These are phyloP conservation scores for Debaryomycetaceae sp. DNA, from an alignment of 1,139 yeast genomes.

Conservation along the genomic window DNA sequence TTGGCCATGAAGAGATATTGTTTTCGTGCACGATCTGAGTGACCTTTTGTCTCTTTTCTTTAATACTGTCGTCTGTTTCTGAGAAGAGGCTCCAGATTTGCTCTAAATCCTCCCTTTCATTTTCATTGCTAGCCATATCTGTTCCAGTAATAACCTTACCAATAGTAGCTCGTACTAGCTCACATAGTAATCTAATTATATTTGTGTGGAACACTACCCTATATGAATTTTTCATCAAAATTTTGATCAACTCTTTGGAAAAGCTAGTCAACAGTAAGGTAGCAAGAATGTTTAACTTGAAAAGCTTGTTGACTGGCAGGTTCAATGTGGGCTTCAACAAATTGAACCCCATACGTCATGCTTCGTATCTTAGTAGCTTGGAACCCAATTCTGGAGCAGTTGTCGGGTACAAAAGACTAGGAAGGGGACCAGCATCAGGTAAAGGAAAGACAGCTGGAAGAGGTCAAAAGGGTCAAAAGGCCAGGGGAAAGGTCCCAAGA, in stretches of 20 bases:
- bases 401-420: conserved; percentile 62
- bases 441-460: conserved; percentile 92
- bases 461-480: conserved; percentile 99
- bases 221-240: background rate
- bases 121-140: conserved; percentile 5
- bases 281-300: conserved; percentile 3
- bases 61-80: conserved; percentile 32
- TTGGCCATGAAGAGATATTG: conserved; percentile 31
- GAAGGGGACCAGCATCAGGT: conserved; percentile 97
- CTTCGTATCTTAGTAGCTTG: conserved; percentile 35
- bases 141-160: background rate
- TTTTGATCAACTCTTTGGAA: conserved; percentile 1
- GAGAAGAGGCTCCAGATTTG: conserved; percentile 34
- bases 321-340: conserved; percentile 4
- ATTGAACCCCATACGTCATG: conserved; percentile 12
- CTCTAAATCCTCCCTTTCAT: conserved; percentile 27
- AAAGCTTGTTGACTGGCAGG: conserved; percentile 1
- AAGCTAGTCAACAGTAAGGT: background rate
- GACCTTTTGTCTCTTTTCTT: conserved; percentile 28
- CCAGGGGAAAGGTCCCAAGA: conserved; percentile 83
- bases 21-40: conserved; percentile 26
- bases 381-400: conserved; percentile 42
- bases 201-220: background rate
- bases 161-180: background rate
- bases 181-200: background rate